A percentile compares a stretch with the other conserved stretches of the same genome.
Conservation (phyloP, 177 flowering plant genomes). For the Tripterygium wilfordii region DNA sequence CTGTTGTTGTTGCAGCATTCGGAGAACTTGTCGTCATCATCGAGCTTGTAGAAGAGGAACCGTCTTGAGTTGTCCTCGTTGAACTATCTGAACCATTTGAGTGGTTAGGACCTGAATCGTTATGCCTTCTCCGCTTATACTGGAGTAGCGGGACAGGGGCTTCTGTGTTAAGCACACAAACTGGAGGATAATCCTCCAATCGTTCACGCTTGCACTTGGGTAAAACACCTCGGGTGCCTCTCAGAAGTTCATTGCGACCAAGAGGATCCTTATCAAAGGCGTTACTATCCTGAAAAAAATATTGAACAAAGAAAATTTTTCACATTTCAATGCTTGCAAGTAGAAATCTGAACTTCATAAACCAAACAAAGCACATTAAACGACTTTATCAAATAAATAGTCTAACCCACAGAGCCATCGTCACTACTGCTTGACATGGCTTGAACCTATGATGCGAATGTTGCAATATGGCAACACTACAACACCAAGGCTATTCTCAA, state of each 20-base stretch:
- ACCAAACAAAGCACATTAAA: no score
- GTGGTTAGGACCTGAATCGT: slow-evolving; percentile 22
- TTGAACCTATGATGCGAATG: no score
- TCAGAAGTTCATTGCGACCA: slow-evolving; percentile 11
- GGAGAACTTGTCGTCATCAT: slow-evolving; percentile 2
- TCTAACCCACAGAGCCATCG: no score
- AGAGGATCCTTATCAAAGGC: slow-evolving; percentile 10
- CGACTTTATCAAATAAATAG: no score
- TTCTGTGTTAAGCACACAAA: slow-evolving; percentile 12
- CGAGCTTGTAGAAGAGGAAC: slow-evolving; percentile 24
- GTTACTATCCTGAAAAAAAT: slow-evolving; percentile 14
- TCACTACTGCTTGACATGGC: no score
- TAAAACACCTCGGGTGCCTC: slow-evolving; percentile 7
- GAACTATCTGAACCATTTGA: slow-evolving; percentile 36
- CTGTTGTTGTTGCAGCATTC: slow-evolving; percentile 7
- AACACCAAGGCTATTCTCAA: no score
- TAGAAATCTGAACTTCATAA: no score
- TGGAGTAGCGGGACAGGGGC: slow-evolving; percentile 26
- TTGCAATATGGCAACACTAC: no score
- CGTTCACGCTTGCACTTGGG: slow-evolving; percentile 30
- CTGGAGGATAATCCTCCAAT: slow-evolving; percentile 16
- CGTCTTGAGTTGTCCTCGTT: slow-evolving; percentile 24
- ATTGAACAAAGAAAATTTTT: no score
- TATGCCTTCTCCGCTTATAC: slow-evolving; percentile 31
- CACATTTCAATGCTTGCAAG: no score